Conservation (phyloP, 805 yeast species). For the Maudiozyma serrabonitensis region DNA sequence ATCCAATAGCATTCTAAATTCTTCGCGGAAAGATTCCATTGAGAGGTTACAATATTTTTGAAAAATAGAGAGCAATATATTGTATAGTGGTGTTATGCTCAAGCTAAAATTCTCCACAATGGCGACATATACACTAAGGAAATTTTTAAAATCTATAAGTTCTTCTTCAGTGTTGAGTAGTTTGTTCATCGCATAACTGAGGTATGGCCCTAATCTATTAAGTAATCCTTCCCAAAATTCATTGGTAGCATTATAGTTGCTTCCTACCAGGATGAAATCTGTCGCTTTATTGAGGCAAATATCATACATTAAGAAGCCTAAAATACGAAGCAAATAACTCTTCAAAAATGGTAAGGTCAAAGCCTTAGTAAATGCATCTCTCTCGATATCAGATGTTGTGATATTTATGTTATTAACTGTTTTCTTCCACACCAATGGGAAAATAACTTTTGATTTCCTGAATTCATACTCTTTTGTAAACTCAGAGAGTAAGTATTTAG, state of each 20-base stretch:
- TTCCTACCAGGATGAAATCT: slow-evolving; percentile 50
- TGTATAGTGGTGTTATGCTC: slow-evolving; percentile 49
- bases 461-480: slow-evolving; percentile 63
- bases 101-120: slow-evolving; percentile 66
- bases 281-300: slow-evolving; percentile 56
- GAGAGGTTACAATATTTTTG: slow-evolving; percentile 49
- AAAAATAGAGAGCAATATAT: slow-evolving; percentile 49
- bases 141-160: slow-evolving; percentile 46
- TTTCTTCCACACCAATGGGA: slow-evolving; percentile 47
- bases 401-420: slow-evolving; percentile 9
- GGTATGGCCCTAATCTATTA: slow-evolving; percentile 48
- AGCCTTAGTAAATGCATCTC: slow-evolving; percentile 22
- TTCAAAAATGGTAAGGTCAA: slow-evolving; percentile 29
- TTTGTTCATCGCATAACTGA: slow-evolving; percentile 38
- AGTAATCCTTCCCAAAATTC: slow-evolving; percentile 70
- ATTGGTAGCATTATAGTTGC: slow-evolving; percentile 42
- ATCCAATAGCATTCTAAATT: slow-evolving; percentile 53
- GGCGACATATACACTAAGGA: slow-evolving; percentile 62
- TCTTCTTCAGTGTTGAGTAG: slow-evolving; percentile 35
- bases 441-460: slow-evolving; percentile 60
- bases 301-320: slow-evolving; percentile 74
- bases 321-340: slow-evolving; percentile 48
- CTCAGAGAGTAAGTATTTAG: slow-evolving; percentile 48
- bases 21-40: slow-evolving; percentile 44
- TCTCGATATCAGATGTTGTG: slow-evolving; percentile 21